phyloP scores from a whole-genome alignment of 495 filamentous ascomycete species.

The Rostrohypoxylon terebratum region DNA sequence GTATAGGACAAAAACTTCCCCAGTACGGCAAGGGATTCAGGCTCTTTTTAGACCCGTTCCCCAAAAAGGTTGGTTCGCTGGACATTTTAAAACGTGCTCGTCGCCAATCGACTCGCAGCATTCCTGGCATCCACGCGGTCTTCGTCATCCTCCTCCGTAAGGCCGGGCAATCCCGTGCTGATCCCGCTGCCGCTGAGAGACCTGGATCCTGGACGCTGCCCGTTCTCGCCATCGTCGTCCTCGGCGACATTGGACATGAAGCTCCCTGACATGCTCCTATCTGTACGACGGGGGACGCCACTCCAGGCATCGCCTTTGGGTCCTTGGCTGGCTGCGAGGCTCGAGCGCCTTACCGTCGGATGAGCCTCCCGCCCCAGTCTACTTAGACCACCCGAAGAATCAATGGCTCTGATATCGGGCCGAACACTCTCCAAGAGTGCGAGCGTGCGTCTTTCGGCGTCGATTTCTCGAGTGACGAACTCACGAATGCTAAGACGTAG shows the following conservation, averaged over 20 bases:
- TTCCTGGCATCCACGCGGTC: conserved; percentile 95
- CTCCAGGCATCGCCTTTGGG: conserved; percentile 98
- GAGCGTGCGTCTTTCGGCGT: conserved; percentile 91
- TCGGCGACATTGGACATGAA: conserved; percentile 62
- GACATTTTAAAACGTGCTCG: conserved; percentile 81
- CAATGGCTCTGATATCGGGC: conserved; percentile 92
- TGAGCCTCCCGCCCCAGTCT: conserved; percentile 89
- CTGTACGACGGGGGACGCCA: conserved; percentile 84
- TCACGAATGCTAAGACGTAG: conserved; percentile 84
- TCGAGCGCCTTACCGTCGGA: conserved; percentile 77
- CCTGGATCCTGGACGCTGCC: conserved; percentile 50
- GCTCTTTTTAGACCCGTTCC: conserved; percentile 29
- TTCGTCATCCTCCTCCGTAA: conserved; percentile 89
- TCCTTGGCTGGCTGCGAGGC: conserved; percentile 86
- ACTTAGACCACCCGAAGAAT: conserved; percentile 87
- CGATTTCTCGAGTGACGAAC: conserved; percentile 93
- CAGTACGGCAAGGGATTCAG: conserved; percentile 30
- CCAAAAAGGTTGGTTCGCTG: conserved; percentile 21
- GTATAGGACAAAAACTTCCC: conserved; percentile 37
- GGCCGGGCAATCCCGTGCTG: conserved; percentile 68
- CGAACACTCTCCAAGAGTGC: conserved; percentile 92
- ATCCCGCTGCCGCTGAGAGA: conserved; percentile 67
- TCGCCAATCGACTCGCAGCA: conserved; percentile 91
- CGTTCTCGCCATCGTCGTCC: conserved; percentile 61
- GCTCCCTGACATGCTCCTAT: conserved; percentile 79